Evolutionary conservation across 176 grass and related monocot species (phyloP), one percentile per base, ranked within the genome.

Genomic region (Musa schizocarpa): DNA sequence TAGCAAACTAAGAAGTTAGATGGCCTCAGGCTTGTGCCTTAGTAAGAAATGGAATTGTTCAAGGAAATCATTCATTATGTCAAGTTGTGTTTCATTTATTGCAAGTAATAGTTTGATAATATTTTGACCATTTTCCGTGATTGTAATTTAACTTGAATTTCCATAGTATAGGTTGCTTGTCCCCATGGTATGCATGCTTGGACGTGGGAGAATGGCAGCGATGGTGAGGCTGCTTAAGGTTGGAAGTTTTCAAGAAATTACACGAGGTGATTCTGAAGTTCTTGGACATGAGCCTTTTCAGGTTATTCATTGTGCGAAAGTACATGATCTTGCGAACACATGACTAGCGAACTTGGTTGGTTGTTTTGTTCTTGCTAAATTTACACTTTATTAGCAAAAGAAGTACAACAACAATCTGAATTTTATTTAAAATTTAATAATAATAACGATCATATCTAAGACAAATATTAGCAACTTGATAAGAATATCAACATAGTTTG

Each of bases 171-270:
- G 86, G 81, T 80, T 88, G 61, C 68, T 77, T 70, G 78, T 82
- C 34, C 72, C 83, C 84, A 92, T 92, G 90, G 90, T 92, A 82
- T 92, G 90, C 84, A 86, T 86, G 86, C 10, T 80, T 71, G 84
- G 90, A 54, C 79, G 86, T 82, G 81, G 81, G 81, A 84, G 83
- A 92, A 92, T 92, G 90, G 79, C 86, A 77, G 81, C 90, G 65
- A 78, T 92, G 84, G 73, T 85, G 73, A 92, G 85, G 84, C 83
- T 88, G 78, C 82, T 92, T 54, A 86, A 80, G 72, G 83, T 82
- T 71, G 81, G 86, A 89, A 84, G 79, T 78, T 74, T 83, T 79
- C 71, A 79, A 68, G 63, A 25, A 62, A 72, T 71, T 53, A 80
- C 83, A 88, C 73, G 81, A 80, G 90, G 90, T 92, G 80, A 72